Base-by-base conservation (phyloP, 2,329 filamentous ascomycete species). In the Aschersonia sp. region DNA sequence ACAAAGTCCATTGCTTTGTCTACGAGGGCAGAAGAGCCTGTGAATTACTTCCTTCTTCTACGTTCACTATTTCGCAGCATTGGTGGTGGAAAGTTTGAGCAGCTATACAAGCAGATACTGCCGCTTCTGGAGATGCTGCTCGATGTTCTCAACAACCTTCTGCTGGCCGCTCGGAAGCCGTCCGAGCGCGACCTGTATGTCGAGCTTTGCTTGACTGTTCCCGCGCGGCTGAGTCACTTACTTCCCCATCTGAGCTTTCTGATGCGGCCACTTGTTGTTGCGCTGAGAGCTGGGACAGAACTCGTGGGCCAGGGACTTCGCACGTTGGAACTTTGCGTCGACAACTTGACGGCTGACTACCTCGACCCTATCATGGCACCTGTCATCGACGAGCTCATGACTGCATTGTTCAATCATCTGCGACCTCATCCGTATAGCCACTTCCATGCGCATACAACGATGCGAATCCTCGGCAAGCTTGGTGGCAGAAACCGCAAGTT, bases 321-420 rank as follows among this genome's bases (percentile, higher is more conserved):
- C 31, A 99, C 92, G 0, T 70, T 99, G 5, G 92, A 99, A 59
- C 76, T 99, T 2, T 99, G 92, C 58, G 92, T 99, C 14, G 92
- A 99, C 53, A 99, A 99, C 56, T 74, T 99, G 0, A 98, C 94
- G 0, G 90, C 92, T 0, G 92, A 98, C 58, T 99, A 98, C 59
- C 71, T 99, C 11, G 92, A 99, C 56, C 94, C 92, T 0, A 97
- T 99, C 57, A 98, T 98, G 90, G 87, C 90, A 2, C 94, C 92
- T 0, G 94, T 97, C 30, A 97, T 99, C 63, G 90, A 98, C 57
- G 92, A 99, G 60, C 72, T 99, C 43, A 98, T 98, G 92, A 92
- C 88, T 44, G 90, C 90, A 1, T 73, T 99, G 1, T 98, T 94
- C 74, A 89, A 95, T 53, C 94, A 98, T 62, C 74, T 99, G 41